A percentile compares a stretch with the other conserved stretches of the same genome.
phyloP scores from a whole-genome alignment of 73 alveolate genomes.

The Breviolum minutum region DNA sequence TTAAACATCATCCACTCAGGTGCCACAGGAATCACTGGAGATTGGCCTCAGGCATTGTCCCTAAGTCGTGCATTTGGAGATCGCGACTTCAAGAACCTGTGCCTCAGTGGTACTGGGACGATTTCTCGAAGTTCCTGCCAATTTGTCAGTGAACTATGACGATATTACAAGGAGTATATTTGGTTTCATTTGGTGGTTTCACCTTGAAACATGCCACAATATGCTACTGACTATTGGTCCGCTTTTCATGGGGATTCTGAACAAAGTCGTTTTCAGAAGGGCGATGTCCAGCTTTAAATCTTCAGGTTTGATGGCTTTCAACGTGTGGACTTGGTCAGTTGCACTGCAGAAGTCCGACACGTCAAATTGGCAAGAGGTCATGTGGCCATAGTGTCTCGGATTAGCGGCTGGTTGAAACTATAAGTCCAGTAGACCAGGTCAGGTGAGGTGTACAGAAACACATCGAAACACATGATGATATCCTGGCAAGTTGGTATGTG shows the following conservation, averaged over 20 bases:
- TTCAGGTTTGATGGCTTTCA: conserved; percentile 20
- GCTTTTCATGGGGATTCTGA: background rate
- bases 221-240: background rate
- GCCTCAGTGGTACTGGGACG: background rate
- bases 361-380: background rate
- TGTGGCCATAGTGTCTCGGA: background rate
- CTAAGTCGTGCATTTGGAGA: conserved; percentile 37
- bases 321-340: conserved; percentile 34
- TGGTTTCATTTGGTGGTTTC: background rate
- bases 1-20: background rate
- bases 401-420: too few relatives aligned
- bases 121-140: too few relatives aligned
- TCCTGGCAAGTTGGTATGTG: too few relatives aligned
- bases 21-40: conserved; percentile 23
- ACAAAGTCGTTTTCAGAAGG: background rate
- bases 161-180: too few relatives aligned
- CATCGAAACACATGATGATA: too few relatives aligned
- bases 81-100: conserved; percentile 30
- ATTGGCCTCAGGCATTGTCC: conserved; percentile 37
- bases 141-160: too few relatives aligned
- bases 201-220: background rate
- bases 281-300: background rate
- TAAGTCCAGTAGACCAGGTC: too few relatives aligned
- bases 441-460: too few relatives aligned
- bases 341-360: conserved; percentile 6